Evolutionary conservation across 371 early-diverging fungal genomes (phyloP).

Genomic region (Funneliformis caledonium): DNA sequence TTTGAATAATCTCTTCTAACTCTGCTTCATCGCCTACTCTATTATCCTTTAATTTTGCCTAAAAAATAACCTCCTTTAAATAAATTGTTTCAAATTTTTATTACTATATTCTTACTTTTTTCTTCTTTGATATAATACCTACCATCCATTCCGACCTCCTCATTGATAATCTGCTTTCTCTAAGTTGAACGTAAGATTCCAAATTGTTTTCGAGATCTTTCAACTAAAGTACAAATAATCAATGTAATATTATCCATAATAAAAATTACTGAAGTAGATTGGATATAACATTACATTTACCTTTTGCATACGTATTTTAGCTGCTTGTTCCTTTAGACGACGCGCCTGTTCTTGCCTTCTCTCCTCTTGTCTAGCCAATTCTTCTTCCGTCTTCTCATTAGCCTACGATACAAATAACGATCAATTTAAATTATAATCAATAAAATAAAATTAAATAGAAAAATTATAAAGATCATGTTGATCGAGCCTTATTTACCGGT

Average conservation of each 20-base stretch:
- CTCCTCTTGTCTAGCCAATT: constrained; percentile 70
- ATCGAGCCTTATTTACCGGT: constrained; percentile 43
- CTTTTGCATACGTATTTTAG: constrained; percentile 80
- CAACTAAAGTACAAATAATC: constrained; percentile 9
- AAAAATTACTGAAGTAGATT: background rate
- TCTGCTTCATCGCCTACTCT: constrained; percentile 78
- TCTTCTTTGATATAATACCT: constrained; percentile 18
- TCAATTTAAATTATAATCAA: constrained; percentile 10
- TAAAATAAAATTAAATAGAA: constrained; percentile 17
- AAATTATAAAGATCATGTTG: background rate
- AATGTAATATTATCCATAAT: background rate
- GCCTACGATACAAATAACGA: constrained; percentile 42
- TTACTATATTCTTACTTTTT: background rate
- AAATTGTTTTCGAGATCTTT: constrained; percentile 22
- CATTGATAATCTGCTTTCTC: constrained; percentile 15
- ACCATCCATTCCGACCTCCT: constrained; percentile 34
- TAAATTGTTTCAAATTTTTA: background rate
- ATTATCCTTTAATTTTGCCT: constrained; percentile 63
- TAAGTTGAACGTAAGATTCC: constrained; percentile 27
- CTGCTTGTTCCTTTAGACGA: constrained; percentile 79
- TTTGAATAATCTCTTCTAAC: constrained; percentile 73
- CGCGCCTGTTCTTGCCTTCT: constrained; percentile 76
- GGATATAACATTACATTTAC: constrained; percentile 45
- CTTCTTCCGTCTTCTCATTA: constrained; percentile 82
- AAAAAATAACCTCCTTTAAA: background rate